Base-by-base conservation (phyloP, 2,329 filamentous ascomycete species). In the Kalaharituber pfeilii region DNA sequence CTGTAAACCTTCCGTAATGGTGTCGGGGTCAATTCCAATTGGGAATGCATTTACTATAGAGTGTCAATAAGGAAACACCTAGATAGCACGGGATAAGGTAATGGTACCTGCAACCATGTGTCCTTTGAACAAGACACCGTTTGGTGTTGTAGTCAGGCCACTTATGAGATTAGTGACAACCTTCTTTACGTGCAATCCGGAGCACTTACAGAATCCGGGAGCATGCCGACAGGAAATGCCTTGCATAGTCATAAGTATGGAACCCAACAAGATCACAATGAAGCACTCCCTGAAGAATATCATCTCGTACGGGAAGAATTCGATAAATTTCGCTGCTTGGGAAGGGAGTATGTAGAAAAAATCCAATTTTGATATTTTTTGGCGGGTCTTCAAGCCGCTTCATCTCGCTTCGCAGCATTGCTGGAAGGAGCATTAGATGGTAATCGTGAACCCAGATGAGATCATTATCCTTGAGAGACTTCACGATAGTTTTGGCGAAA, bases 361-460 rank as follows among this genome's bases (percentile, higher is more conserved):
- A 96, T 62, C 89, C 91, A 64, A 98, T 91, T 73, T 94, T 94
- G 70, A 96, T 81, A 62, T 95, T 93, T 71, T 88, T 86, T 71
- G 83, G 86, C 57, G 75, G 77, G 59, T 79, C 69, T 55, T 83
- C 84, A 30, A 64, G 62, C 69, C 93, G 69, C 56, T 83, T 84
- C 36, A 64, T 62, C 69, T 93, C 86, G 65, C 94, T 84, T 58
- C 91, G 85, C 56, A 98, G 76, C 87, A 96, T 93, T 66, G 89
- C 80, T 28, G 91, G 91, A 29, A 98, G 77, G 20, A 98, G 80
- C 88, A 96, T 96, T 58, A 96, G 74, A 69, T 98, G 91, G 71
- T 96, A 98, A 69, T 98, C 91, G 68, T 98, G 91, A 5, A 98
- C 86, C 91, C 91, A 98, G 64, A 98, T 83, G 64, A 95, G 72